phyloP scores from a whole-genome alignment of 805 yeast species.

The Lachancea kluyveri region DNA sequence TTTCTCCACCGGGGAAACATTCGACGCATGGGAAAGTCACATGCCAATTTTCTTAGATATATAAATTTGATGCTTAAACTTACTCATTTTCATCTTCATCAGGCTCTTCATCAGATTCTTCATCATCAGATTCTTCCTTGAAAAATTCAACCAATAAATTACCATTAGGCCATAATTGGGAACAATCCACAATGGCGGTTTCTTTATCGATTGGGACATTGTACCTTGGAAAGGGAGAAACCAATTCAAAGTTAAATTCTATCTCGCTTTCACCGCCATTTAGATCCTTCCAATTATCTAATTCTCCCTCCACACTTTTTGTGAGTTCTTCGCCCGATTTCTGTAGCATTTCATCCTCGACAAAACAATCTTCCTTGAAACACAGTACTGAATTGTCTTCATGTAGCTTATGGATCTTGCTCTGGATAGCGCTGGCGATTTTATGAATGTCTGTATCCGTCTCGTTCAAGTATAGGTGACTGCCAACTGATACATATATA shows the following conservation, averaged over 20 bases:
- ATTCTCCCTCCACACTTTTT: conserved; percentile 12
- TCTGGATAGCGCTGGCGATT: conserved; percentile 52
- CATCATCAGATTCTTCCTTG: conserved; percentile 27
- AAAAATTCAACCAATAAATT: conserved; percentile 48
- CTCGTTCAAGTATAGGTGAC: conserved; percentile 19
- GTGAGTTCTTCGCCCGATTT: conserved; percentile 5
- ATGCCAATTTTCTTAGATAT: no score
- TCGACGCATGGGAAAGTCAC: no score
- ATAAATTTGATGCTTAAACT: no score
- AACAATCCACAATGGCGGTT: conserved; percentile 34
- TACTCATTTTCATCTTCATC: not conserved
- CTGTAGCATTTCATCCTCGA: conserved; percentile 10
- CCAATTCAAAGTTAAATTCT: conserved; percentile 47
- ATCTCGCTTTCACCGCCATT: conserved; percentile 31
- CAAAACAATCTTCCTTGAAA: conserved; percentile 14
- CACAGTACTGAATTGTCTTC: conserved; percentile 16
- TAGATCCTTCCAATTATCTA: conserved; percentile 11
- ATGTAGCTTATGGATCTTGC: conserved; percentile 20
- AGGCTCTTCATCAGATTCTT: conserved; percentile 3
- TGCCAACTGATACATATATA: conserved; percentile 23
- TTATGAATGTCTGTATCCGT: conserved; percentile 68
- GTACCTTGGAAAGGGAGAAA: conserved; percentile 58
- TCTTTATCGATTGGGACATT: conserved; percentile 34
- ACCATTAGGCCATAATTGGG: conserved; percentile 66
- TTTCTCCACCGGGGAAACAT: no score